phyloP scores from a whole-genome alignment of 306 rosid species.

The Oemleria cerasiformis region DNA sequence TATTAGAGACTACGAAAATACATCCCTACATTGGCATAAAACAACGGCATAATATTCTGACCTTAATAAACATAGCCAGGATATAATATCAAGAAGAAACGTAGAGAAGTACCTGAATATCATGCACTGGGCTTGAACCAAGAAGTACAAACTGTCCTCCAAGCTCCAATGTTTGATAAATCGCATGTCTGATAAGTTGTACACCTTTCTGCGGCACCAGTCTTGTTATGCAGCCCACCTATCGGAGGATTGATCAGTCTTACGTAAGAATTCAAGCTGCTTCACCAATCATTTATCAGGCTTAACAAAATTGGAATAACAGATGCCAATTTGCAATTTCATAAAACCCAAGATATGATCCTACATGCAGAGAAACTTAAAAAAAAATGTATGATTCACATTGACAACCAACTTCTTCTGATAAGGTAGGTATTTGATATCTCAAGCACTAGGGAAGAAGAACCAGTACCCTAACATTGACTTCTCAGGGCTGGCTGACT shows the following conservation, averaged over 20 bases:
- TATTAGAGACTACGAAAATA: neutral
- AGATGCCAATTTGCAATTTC: neutral
- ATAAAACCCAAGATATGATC: slow-evolving; percentile 2
- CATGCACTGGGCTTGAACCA: slow-evolving; percentile 90
- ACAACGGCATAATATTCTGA: neutral
- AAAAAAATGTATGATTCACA: neutral
- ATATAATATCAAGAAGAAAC: slow-evolving; percentile 1
- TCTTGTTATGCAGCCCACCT: slow-evolving; percentile 96
- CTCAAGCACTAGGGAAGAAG: neutral
- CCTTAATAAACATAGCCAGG: neutral
- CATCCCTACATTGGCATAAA: neutral
- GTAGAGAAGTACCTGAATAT: slow-evolving; percentile 67
- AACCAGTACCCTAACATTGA: neutral
- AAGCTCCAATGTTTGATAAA: slow-evolving; percentile 75
- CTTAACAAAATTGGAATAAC: neutral
- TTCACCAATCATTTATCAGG: slow-evolving; percentile 10
- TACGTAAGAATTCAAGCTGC: slow-evolving; percentile 19
- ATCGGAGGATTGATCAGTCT: slow-evolving; percentile 29
- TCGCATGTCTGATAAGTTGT: slow-evolving; percentile 90
- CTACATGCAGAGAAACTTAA: neutral
- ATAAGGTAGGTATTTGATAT: neutral
- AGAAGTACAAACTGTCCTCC: slow-evolving; percentile 96
- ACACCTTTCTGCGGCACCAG: slow-evolving; percentile 99
- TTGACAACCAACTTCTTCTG: neutral
- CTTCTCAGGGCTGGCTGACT: neutral